Evolutionary conservation across 2,329 filamentous ascomycete species (phyloP).

Genomic region (Chrysosphaeria jannelii): DNA sequence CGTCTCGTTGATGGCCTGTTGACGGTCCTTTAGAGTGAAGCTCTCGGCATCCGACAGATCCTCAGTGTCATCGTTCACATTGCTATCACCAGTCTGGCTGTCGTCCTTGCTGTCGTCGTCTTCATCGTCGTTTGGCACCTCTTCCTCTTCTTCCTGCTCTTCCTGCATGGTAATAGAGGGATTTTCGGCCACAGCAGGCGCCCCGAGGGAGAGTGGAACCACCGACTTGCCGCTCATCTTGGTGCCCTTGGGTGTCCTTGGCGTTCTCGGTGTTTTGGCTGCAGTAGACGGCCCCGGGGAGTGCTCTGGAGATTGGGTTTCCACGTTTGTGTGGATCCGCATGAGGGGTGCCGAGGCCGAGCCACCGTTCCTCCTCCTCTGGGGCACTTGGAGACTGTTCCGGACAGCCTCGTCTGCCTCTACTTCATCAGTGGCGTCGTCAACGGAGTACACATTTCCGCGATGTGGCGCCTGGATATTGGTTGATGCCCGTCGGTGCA

Average conservation of each 20-base stretch:
- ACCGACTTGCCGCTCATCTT: slow-evolving; percentile 1
- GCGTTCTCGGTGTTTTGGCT: slow-evolving; percentile 1
- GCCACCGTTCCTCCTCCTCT: slow-evolving; percentile 4
- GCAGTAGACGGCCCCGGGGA: neutral
- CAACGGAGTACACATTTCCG: slow-evolving; percentile 67
- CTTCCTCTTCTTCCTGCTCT: slow-evolving; percentile 1
- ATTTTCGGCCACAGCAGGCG: too few relatives aligned
- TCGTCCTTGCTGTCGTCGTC: slow-evolving; percentile 10
- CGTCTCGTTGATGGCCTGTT: slow-evolving; percentile 94
- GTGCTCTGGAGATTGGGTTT: slow-evolving; percentile 2
- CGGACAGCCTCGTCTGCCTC: slow-evolving; percentile 30
- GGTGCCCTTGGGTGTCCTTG: slow-evolving; percentile 1
- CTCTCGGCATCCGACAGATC: slow-evolving; percentile 79
- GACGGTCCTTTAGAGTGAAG: slow-evolving; percentile 88
- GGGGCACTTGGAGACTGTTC: slow-evolving; percentile 9
- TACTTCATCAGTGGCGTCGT: slow-evolving; percentile 62
- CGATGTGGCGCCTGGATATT: slow-evolving; percentile 41
- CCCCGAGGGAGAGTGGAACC: slow-evolving; percentile 1
- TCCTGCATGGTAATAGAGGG: neutral
- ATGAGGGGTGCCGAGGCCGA: slow-evolving; percentile 3
- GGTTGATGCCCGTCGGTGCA: slow-evolving; percentile 46
- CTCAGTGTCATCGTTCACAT: slow-evolving; percentile 33
- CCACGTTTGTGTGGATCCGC: slow-evolving; percentile 7
- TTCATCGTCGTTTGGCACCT: slow-evolving; percentile 8
- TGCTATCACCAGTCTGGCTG: slow-evolving; percentile 12